phyloP scores from a whole-genome alignment of 768 basidiomycete genomes.

The Leccinellum luteum region DNA sequence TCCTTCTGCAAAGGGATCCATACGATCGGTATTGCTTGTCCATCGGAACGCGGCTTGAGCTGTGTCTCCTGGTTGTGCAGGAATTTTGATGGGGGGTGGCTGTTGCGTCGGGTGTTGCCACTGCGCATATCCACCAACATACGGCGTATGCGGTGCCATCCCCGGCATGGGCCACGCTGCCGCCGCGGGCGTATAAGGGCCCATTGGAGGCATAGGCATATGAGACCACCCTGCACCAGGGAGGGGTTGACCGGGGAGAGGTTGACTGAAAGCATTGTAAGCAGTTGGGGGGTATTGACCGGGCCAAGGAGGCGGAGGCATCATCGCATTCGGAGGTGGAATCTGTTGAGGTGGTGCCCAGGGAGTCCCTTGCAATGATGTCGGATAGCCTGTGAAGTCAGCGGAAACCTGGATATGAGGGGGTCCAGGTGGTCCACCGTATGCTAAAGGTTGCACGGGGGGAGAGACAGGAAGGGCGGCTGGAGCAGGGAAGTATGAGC shows the following conservation, averaged over 20 bases:
- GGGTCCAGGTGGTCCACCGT: conserved; percentile 3
- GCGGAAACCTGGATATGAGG: conserved; percentile 21
- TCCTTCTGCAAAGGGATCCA: conserved; percentile 40
- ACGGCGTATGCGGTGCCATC: conserved; percentile 22
- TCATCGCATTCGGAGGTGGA: conserved; percentile 23
- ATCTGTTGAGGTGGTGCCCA: conserved; percentile 24
- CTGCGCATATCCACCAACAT: conserved; percentile 19
- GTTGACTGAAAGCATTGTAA: conserved; percentile 31
- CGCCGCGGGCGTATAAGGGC: conserved; percentile 24
- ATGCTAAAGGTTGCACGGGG: conserved; percentile 7
- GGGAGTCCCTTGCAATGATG: conserved; percentile 21
- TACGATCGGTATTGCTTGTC: conserved; percentile 30
- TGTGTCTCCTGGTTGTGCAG: conserved; percentile 21
- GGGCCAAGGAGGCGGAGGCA: conserved; percentile 21
- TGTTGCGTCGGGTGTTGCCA: conserved; percentile 30
- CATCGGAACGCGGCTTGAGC: conserved; percentile 29
- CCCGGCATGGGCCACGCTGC: conserved; percentile 27
- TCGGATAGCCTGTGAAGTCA: conserved; percentile 34
- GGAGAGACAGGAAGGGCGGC: conserved; percentile 27
- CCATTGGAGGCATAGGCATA: conserved; percentile 14
- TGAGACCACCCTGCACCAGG: conserved; percentile 24
- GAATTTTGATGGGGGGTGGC: conserved; percentile 22
- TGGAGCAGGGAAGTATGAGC: conserved; percentile 32
- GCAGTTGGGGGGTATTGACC: conserved; percentile 19
- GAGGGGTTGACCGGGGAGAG: conserved; percentile 34